Evolutionary conservation across 805 yeast species (phyloP).

Genomic region (Metschnikowia sp.): DNA sequence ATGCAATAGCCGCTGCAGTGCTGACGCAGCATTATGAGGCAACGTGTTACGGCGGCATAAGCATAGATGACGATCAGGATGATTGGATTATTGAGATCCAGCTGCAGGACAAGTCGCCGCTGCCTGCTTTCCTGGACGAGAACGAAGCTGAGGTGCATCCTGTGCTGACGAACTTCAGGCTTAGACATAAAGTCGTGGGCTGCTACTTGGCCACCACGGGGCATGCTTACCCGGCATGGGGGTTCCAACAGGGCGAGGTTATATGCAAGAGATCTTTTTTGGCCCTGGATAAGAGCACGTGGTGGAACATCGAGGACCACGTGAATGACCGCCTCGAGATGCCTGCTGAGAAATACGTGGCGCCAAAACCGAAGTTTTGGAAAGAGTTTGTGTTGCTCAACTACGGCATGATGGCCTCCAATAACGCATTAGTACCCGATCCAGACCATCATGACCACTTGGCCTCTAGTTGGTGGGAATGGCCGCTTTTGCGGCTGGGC

Average conservation of each 20-base stretch:
- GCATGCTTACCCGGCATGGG: constrained; percentile 71
- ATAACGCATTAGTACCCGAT: constrained; percentile 79
- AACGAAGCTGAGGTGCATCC: constrained; percentile 58
- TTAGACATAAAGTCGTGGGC: constrained; percentile 58
- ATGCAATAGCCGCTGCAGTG: constrained; percentile 72
- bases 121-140: constrained; percentile 45
- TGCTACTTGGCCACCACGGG: constrained; percentile 81
- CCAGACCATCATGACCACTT: constrained; percentile 67
- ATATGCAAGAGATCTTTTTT: constrained; percentile 57
- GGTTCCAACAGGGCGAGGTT: constrained; percentile 79
- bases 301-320: constrained; percentile 83
- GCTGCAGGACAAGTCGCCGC: constrained; percentile 48
- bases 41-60: constrained; percentile 76
- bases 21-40: constrained; percentile 72
- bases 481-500: constrained; percentile 80
- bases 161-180: constrained; percentile 69
- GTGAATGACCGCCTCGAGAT: constrained; percentile 43
- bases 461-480: constrained; percentile 79
- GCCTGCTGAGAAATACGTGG: constrained; percentile 30
- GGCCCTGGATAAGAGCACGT: constrained; percentile 56
- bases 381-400: constrained; percentile 73
- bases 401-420: constrained; percentile 85
- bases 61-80: constrained; percentile 75
- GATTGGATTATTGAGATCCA: constrained; percentile 88
- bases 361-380: constrained; percentile 64